phyloP scores from a whole-genome alignment of 202 grass and related monocot species.

The Panicum virgatum region DNA sequence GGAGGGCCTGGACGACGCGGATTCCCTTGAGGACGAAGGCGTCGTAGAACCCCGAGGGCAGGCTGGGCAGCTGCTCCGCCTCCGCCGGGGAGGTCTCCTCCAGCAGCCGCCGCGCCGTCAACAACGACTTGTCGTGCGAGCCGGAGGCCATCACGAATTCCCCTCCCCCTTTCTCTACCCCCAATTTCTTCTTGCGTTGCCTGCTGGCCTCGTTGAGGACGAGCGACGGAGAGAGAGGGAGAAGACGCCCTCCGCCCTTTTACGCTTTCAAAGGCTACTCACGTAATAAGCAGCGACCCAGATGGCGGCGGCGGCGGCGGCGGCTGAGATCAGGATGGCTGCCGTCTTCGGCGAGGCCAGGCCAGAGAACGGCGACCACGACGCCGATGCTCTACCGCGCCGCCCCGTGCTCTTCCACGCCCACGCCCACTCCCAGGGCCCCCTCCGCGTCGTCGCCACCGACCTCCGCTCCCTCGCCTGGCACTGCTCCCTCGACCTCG shows the following conservation, averaged over 20 bases:
- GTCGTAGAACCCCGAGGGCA: constrained; percentile 70
- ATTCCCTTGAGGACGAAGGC: constrained; percentile 82
- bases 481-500: constrained; percentile 55
- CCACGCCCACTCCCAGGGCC: constrained; percentile 28
- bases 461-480: constrained; percentile 73
- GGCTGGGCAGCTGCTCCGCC: background rate
- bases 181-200: background rate
- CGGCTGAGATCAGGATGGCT: background rate
- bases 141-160: constrained; percentile 18
- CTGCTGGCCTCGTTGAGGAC: background rate
- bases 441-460: constrained; percentile 63
- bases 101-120: constrained; percentile 60
- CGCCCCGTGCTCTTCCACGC: constrained; percentile 64
- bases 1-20: constrained; percentile 56
- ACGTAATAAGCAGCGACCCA: background rate
- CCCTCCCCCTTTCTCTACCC: no score
- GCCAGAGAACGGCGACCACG: constrained; percentile 17
- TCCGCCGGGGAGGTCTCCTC: constrained; percentile 38
- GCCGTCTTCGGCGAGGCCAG: constrained; percentile 66
- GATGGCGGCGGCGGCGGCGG: background rate
- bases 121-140: constrained; percentile 31
- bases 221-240: background rate
- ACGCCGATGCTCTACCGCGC: background rate
- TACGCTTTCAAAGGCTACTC: constrained; percentile 10
- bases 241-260: background rate